Evolutionary conservation across 2,329 filamentous ascomycete species (phyloP).

Genomic region (Diaporthe helianthi): DNA sequence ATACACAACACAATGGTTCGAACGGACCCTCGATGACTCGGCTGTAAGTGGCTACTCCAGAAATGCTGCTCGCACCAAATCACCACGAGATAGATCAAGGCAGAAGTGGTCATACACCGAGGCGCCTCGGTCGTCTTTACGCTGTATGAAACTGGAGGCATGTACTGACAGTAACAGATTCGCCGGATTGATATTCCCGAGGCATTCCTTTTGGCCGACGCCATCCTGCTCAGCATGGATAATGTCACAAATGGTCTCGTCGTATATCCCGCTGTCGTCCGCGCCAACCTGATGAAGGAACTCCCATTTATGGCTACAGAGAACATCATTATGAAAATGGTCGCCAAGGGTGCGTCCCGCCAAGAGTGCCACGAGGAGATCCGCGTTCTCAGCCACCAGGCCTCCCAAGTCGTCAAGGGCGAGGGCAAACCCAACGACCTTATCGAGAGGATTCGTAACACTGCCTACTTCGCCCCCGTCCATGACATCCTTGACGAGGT

Average conservation of each 20-base stretch:
- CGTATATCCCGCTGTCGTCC: constrained; percentile 80
- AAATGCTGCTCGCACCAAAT: constrained; percentile 40
- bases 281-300: constrained; percentile 72
- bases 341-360: constrained; percentile 72
- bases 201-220: constrained; percentile 71
- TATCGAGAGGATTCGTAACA: constrained; percentile 76
- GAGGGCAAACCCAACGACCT: constrained; percentile 80
- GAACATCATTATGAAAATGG: constrained; percentile 79
- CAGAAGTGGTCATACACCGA: not conserved
- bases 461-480: constrained; percentile 77
- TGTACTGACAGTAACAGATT: constrained; percentile 46
- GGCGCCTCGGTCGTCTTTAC: not conserved
- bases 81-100: not conserved
- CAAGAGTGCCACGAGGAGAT: constrained; percentile 91
- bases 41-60: constrained; percentile 47
- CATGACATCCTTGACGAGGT: constrained; percentile 72
- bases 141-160: not conserved
- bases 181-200: constrained; percentile 71
- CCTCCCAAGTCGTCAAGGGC: constrained; percentile 65
- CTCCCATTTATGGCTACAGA: constrained; percentile 84
- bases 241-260: constrained; percentile 54
- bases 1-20: constrained; percentile 70
- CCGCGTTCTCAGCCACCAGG: constrained; percentile 80
- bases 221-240: constrained; percentile 64
- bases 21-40: constrained; percentile 80